Evolutionary conservation across 768 basidiomycete species (phyloP).

Genomic region (Dacryopinax spathularia): DNA sequence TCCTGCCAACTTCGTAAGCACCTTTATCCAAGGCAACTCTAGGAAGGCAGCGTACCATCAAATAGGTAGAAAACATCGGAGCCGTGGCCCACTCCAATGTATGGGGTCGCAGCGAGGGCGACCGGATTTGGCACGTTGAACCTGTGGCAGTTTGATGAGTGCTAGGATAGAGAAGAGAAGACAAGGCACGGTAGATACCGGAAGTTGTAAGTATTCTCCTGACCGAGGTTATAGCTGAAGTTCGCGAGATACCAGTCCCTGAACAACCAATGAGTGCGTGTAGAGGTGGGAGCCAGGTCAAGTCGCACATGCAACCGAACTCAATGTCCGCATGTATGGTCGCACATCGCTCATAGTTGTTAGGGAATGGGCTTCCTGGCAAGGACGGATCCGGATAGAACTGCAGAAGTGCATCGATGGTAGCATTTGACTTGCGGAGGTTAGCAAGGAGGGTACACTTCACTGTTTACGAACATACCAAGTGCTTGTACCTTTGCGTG

Average conservation of each 20-base stretch:
- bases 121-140: conserved; percentile 34
- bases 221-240: conserved; percentile 19
- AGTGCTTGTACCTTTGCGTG: conserved; percentile 8
- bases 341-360: conserved; percentile 30
- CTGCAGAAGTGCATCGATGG: conserved; percentile 24
- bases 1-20: background rate
- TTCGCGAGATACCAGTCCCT: conserved; percentile 32
- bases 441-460: conserved; percentile 19
- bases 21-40: background rate
- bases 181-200: conserved; percentile 24
- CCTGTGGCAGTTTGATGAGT: conserved; percentile 14
- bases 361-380: conserved; percentile 26
- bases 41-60: conserved; percentile 20
- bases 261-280: background rate
- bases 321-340: conserved; percentile 31
- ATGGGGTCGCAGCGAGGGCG: conserved; percentile 25
- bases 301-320: conserved; percentile 32
- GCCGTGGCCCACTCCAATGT: conserved; percentile 30
- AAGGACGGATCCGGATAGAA: conserved; percentile 29
- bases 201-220: conserved; percentile 25
- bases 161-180: background rate
- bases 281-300: background rate
- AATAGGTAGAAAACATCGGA: conserved; percentile 34
- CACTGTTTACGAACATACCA: conserved; percentile 2
- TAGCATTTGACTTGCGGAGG: conserved; percentile 23